Percentiles rank a stretch among this genome's conserved stretches.
Conservation (phyloP, 1,284 basidiomycete genomes). For the Wallemia mellicola region DNA sequence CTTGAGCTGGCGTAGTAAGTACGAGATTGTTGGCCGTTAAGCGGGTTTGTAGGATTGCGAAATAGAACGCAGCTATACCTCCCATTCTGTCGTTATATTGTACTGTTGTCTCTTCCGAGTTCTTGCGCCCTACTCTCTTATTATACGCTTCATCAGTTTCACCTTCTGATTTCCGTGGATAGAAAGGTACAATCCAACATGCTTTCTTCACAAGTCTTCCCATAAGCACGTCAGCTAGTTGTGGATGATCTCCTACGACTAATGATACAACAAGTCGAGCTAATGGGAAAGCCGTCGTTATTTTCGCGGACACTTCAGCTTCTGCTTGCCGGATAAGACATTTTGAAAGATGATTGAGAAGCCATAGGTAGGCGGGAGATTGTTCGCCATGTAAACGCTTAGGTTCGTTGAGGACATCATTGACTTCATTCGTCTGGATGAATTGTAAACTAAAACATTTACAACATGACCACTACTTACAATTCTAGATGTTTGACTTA, state of each 20-base stretch:
- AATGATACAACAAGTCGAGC: constrained; percentile 43
- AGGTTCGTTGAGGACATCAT: constrained; percentile 20
- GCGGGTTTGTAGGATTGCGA: constrained; percentile 32
- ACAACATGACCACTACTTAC: too few relatives aligned
- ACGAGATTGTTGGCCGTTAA: constrained; percentile 11
- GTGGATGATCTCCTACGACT: constrained; percentile 24
- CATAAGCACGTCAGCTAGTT: constrained; percentile 47
- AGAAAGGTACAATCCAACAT: constrained; percentile 24
- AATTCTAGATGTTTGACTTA: constrained; percentile 33
- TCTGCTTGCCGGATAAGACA: constrained; percentile 74
- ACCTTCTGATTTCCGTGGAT: constrained; percentile 13
- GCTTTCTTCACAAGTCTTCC: constrained; percentile 52
- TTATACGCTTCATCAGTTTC: constrained; percentile 24
- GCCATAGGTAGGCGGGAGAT: constrained; percentile 32
- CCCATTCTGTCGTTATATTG: constrained; percentile 47
- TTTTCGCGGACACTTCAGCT: constrained; percentile 69
- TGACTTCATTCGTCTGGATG: constrained; percentile 39
- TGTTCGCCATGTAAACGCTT: constrained; percentile 13
- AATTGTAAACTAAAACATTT: too few relatives aligned
- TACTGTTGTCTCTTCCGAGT: constrained; percentile 24
- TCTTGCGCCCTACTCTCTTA: constrained; percentile 38
- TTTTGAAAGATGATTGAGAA: constrained; percentile 63
- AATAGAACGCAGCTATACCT: constrained; percentile 67
- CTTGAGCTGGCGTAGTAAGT: constrained; percentile 10
- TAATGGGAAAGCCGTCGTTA: constrained; percentile 52